These are phyloP conservation scores for Didymella segeticola DNA, from an alignment of 2,329 filamentous ascomycete genomes.

Conservation along the genomic window DNA sequence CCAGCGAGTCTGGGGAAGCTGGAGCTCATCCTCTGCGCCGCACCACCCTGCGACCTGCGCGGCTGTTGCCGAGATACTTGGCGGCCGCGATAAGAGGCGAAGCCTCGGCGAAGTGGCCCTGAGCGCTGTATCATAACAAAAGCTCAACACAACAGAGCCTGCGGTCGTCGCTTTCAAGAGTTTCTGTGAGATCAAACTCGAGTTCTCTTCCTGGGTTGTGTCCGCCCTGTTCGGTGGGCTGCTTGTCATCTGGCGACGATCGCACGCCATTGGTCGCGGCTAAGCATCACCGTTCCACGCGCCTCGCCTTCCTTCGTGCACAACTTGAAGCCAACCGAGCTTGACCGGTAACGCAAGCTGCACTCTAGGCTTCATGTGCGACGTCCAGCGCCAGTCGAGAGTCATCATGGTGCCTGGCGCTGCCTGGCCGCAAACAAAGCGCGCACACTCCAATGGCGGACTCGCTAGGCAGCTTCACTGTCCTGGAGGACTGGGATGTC, in stretches of 20 bases:
- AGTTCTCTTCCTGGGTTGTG: neutral
- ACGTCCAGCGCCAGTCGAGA: slow-evolving; percentile 33
- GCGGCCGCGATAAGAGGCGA: slow-evolving; percentile 9
- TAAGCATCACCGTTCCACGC: slow-evolving; percentile 26
- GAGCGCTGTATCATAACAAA: neutral
- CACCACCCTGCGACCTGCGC: slow-evolving; percentile 22
- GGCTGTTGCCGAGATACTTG: slow-evolving; percentile 5
- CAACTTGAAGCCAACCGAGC: slow-evolving; percentile 18
- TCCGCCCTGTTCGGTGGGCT: neutral
- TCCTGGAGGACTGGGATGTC: slow-evolving; percentile 9
- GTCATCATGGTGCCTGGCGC: slow-evolving; percentile 4
- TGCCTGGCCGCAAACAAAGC: slow-evolving; percentile 9
- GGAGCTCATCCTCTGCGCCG: slow-evolving; percentile 22
- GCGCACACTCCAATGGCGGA: slow-evolving; percentile 7
- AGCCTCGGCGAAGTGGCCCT: neutral
- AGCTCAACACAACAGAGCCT: neutral
- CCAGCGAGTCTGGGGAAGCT: slow-evolving; percentile 32
- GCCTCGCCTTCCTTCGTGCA: slow-evolving; percentile 14
- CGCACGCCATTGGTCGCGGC: slow-evolving; percentile 24
- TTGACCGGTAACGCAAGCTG: slow-evolving; percentile 38
- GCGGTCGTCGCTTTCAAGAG: neutral
- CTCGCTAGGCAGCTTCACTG: slow-evolving; percentile 16
- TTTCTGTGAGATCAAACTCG: neutral
- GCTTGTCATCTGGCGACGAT: slow-evolving; percentile 16
- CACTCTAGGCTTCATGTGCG: slow-evolving; percentile 24